Conservation (phyloP, 192 early-diverging fungal species). For the Coemansia sp. region DNA sequence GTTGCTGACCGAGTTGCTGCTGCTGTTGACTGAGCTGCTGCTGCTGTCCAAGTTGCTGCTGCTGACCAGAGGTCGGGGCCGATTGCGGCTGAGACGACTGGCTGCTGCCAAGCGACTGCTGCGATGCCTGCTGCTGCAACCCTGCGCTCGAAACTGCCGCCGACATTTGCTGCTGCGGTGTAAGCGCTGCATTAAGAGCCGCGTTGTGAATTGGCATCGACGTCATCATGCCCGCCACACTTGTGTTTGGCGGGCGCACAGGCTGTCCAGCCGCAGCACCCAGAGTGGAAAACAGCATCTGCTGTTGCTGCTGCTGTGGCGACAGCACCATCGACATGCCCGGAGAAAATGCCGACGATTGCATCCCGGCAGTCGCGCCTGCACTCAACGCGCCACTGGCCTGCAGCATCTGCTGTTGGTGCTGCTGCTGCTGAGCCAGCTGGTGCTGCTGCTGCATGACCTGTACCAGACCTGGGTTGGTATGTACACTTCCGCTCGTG, state of each 20-base stretch:
- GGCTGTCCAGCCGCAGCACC: neutral
- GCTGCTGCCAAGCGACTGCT: neutral
- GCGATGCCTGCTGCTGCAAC: slow-evolving; percentile 6
- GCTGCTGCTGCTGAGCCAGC: slow-evolving; percentile 28
- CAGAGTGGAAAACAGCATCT: slow-evolving; percentile 2
- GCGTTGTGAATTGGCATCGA: neutral
- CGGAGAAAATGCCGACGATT: slow-evolving; percentile 19
- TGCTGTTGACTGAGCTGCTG: slow-evolving; percentile 8
- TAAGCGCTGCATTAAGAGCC: neutral
- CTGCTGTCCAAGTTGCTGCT: slow-evolving; percentile 2
- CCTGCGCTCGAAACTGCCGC: neutral
- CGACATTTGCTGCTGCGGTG: slow-evolving; percentile 9
- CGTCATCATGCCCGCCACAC: slow-evolving; percentile 5
- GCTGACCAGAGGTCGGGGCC: neutral
- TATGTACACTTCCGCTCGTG: neutral
- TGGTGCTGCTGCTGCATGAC: slow-evolving; percentile 28
- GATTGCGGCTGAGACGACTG: neutral
- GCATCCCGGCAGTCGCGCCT: slow-evolving; percentile 11
- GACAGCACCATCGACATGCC: slow-evolving; percentile 11
- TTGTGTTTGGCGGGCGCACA: slow-evolving; percentile 2
- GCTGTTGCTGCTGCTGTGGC: slow-evolving; percentile 23
- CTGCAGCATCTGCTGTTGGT: slow-evolving; percentile 17
- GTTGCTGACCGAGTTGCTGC: neutral
- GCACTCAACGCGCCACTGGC: neutral
- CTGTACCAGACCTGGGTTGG: slow-evolving; percentile 20